phyloP scores from a whole-genome alignment of 1,284 basidiomycete genomes.

The Ganoderma multipileum region DNA sequence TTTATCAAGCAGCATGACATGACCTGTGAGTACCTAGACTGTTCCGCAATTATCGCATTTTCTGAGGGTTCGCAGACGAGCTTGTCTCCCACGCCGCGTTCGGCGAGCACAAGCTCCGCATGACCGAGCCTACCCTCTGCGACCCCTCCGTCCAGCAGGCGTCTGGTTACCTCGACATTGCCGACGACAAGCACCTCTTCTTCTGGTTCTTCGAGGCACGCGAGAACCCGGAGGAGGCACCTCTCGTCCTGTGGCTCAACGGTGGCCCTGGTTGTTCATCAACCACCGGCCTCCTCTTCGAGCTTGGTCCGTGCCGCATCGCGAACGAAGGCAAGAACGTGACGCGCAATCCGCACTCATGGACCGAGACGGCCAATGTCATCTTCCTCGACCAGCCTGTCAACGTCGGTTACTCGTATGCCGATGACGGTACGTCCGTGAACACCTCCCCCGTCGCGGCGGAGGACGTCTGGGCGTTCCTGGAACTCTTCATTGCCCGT shows the following conservation, averaged over 20 bases:
- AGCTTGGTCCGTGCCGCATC: conserved; percentile 87
- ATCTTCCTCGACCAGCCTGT: conserved; percentile 67
- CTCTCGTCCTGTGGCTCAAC: conserved; percentile 68
- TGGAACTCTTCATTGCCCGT: conserved; percentile 84
- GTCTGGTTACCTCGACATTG: conserved; percentile 68
- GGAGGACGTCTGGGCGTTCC: conserved; percentile 81
- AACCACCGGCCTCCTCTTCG: conserved; percentile 83
- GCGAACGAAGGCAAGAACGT: conserved; percentile 71
- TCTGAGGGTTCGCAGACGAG: conserved; percentile 25
- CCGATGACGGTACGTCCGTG: conserved; percentile 51
- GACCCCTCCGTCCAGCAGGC: conserved; percentile 60
- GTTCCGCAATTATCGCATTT: background rate
- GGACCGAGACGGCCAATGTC: conserved; percentile 45
- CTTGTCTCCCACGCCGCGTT: conserved; percentile 35
- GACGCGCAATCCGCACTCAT: conserved; percentile 64
- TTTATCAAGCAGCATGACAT: conserved; percentile 28
- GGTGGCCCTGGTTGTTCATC: conserved; percentile 81
- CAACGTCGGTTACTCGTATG: conserved; percentile 70
- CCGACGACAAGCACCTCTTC: conserved; percentile 59
- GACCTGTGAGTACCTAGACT: conserved; percentile 23
- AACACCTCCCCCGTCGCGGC: conserved; percentile 54
- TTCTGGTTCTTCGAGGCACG: conserved; percentile 54
- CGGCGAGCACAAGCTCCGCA: conserved; percentile 46
- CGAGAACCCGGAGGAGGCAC: conserved; percentile 54
- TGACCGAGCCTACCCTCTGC: conserved; percentile 54